Percentiles rank a stretch among this genome's conserved stretches.
These are phyloP conservation scores for Saussurea involucrata DNA, from an alignment of 129 eudicot genomes.

Conservation along the genomic window DNA sequence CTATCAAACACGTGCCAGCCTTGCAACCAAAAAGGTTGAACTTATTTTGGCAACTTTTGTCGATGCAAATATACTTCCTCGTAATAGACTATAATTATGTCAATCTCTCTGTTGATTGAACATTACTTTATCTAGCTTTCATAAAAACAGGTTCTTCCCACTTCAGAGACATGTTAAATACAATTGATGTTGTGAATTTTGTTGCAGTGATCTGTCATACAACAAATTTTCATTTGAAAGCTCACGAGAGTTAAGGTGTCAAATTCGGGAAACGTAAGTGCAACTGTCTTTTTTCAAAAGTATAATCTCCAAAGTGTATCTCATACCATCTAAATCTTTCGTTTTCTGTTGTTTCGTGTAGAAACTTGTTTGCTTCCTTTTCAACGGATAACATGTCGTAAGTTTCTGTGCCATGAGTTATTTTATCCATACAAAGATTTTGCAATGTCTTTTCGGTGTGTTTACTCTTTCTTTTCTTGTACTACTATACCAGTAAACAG, in stretches of 20 bases:
- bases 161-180: neutral
- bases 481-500: slow-evolving; percentile 16
- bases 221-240: slow-evolving; percentile 38
- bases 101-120: too few species aligned
- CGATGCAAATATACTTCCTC: too few species aligned
- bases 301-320: neutral
- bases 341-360: slow-evolving; percentile 11
- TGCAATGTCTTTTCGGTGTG: neutral
- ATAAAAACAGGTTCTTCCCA: neutral
- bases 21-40: too few species aligned
- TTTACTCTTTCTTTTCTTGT: neutral
- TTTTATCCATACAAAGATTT: neutral
- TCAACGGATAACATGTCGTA: slow-evolving; percentile 29
- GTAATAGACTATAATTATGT: too few species aligned
- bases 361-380: slow-evolving; percentile 33
- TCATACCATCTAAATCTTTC: neutral
- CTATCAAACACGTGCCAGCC: too few species aligned
- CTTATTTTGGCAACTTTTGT: too few species aligned
- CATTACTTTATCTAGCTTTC: neutral
- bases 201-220: slow-evolving; percentile 46
- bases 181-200: neutral
- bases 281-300: neutral
- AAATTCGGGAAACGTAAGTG: slow-evolving; percentile 31
- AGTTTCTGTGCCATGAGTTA: slow-evolving; percentile 13
- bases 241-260: slow-evolving; percentile 27